These are phyloP conservation scores for Condylostoma magnum DNA, from an alignment of 169 alveolate genomes.

Conservation along the genomic window DNA sequence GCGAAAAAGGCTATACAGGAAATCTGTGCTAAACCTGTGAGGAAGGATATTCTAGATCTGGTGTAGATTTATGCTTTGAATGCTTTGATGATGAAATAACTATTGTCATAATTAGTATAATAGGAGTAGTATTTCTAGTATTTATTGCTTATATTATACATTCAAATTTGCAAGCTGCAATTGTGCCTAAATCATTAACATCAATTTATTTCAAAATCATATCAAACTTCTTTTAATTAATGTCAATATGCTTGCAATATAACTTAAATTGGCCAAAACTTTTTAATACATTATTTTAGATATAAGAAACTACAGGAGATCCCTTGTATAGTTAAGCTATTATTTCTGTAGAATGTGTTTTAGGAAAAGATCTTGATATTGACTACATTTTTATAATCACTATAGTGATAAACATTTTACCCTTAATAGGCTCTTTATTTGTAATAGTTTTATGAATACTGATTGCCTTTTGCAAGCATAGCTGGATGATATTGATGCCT, in stretches of 20 bases:
- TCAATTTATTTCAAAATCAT: slow-evolving; percentile 39
- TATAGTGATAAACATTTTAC: slow-evolving; percentile 7
- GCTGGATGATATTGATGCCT: background rate
- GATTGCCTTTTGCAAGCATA: background rate
- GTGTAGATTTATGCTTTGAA: slow-evolving; percentile 14
- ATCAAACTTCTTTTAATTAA: slow-evolving; percentile 34
- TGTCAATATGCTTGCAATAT: slow-evolving; percentile 26
- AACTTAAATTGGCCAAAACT: slow-evolving; percentile 41
- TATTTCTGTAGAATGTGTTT: slow-evolving; percentile 39
- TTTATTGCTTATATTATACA: slow-evolving; percentile 19
- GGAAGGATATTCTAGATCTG: slow-evolving; percentile 17
- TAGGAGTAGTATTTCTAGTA: background rate
- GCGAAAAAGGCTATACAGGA: slow-evolving; percentile 30
- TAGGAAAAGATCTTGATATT: background rate
- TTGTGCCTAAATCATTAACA: slow-evolving; percentile 4
- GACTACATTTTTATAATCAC: background rate
- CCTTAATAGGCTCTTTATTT: background rate
- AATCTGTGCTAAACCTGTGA: slow-evolving; percentile 9
- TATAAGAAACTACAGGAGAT: slow-evolving; percentile 30
- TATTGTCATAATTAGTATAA: slow-evolving; percentile 15
- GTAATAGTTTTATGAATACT: background rate
- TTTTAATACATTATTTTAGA: slow-evolving; percentile 14
- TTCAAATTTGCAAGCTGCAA: slow-evolving; percentile 24
- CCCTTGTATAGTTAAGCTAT: slow-evolving; percentile 19
- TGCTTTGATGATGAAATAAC: slow-evolving; percentile 26